A percentile compares a stretch with the other conserved stretches of the same genome.
These are phyloP conservation scores for Sugiyamaella grinbergsii DNA, from an alignment of 1,139 yeast species.

Conservation along the genomic window DNA sequence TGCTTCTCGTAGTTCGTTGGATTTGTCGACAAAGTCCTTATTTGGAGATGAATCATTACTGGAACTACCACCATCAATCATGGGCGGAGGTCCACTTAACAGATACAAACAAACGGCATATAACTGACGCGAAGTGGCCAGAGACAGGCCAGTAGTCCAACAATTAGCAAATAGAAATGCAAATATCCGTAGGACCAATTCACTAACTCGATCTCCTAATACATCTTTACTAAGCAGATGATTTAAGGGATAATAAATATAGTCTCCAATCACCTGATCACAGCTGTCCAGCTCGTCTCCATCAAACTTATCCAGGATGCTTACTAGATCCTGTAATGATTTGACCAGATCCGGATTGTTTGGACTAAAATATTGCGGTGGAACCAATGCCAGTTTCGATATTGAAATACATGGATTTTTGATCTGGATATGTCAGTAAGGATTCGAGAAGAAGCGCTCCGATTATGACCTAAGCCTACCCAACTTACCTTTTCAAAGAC, in stretches of 20 bases:
- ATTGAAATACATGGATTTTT: conserved; percentile 45
- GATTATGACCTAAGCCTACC: background rate
- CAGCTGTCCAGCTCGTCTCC: conserved; percentile 22
- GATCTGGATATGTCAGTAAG: conserved; percentile 17
- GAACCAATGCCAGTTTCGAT: conserved; percentile 49
- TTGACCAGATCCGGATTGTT: conserved; percentile 38
- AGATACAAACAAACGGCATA: conserved; percentile 53
- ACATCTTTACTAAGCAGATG: conserved; percentile 49
- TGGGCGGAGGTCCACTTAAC: conserved; percentile 47
- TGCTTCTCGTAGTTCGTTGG: conserved; percentile 47
- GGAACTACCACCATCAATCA: conserved; percentile 22
- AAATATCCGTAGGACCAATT: conserved; percentile 48
- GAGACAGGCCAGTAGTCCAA: conserved; percentile 51
- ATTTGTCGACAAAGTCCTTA: conserved; percentile 37
- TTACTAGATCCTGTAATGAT: conserved; percentile 36
- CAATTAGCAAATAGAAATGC: conserved; percentile 48
- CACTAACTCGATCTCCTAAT: conserved; percentile 50
- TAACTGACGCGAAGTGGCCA: conserved; percentile 51
- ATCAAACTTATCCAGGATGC: conserved; percentile 23
- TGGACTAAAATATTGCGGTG: conserved; percentile 42
- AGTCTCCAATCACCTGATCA: conserved; percentile 53
- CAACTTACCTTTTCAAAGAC: conserved; percentile 15
- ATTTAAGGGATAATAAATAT: conserved; percentile 62
- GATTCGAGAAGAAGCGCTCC: background rate
- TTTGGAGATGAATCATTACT: conserved; percentile 27